Evolutionary conservation across 1,284 basidiomycete genomes (phyloP), one percentile per base, ranked within the genome.

Genomic region (Heliocybe sulcata): DNA sequence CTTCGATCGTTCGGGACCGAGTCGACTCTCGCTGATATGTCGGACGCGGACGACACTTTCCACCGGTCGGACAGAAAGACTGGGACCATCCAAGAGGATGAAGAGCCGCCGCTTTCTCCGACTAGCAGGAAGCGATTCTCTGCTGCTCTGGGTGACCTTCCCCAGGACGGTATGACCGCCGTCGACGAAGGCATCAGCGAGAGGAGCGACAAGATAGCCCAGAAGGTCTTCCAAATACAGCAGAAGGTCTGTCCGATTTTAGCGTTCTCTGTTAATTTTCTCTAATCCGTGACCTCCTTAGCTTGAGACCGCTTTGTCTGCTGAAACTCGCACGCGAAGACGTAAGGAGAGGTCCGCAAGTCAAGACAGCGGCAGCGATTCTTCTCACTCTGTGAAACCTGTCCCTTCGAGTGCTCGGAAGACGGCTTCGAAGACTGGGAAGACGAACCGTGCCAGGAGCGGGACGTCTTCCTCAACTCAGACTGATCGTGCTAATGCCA

Each of bases 151-250:
- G 70, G 73, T 29, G 85, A 87, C 57, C 59, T 71, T 23, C 76
- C 77, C 51, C 84, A 87, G 60, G 89, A 90, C 64, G 84, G 83
- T 23, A 89, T 92, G 85, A 78, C 73, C 55, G 89, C 88, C 23
- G 87, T 92, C 14, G 89, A 92, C 61, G 86, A 88, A 65, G 86
- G 87, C 22, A 92, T 92, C 67, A 87, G 81, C 60, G 77, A 85
- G 65, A 85, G 85, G 67, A 92, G 87, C 62, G 90, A 92, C 61
- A 85, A 80, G 62, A 92, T 92, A 59, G 86, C 90, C 31, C 82
- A 87, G 68, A 92, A 91, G 67, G 86, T 92, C 35, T 64, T 87
- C 52, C 82, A 90, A 67, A 92, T 92, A 59, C 90, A 92, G 68
- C 83, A 87, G 61, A 92, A 91, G 79, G 88, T 89, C 50, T 16